Conservation (phyloP, 108 stramenopile genomes). For the Mediolabrus comicus region DNA sequence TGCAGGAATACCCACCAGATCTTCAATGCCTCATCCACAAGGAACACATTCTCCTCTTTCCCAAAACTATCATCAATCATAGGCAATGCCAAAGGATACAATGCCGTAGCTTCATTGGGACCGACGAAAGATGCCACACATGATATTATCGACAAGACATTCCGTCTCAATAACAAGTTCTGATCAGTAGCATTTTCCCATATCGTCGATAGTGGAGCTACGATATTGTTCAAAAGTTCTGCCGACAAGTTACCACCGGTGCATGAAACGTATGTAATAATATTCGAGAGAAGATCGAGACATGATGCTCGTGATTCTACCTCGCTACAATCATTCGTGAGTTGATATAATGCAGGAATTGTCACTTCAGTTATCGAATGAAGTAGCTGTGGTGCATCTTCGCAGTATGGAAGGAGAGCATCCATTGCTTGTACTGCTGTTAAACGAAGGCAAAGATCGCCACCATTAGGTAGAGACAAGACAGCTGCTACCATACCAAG, state of each 20-base stretch:
- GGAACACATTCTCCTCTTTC: slow-evolving; percentile 35
- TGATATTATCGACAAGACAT: slow-evolving; percentile 39
- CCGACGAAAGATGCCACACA: slow-evolving; percentile 35
- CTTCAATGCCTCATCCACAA: slow-evolving; percentile 35
- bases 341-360: slow-evolving; percentile 20
- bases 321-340: slow-evolving; percentile 37
- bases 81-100: slow-evolving; percentile 44
- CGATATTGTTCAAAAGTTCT: slow-evolving; percentile 32
- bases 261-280: slow-evolving; percentile 21
- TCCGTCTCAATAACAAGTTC: slow-evolving; percentile 36
- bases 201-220: slow-evolving; percentile 27
- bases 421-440: slow-evolving; percentile 35
- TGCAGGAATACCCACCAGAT: slow-evolving; percentile 38
- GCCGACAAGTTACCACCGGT: slow-evolving; percentile 15
- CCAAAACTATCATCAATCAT: slow-evolving; percentile 46
- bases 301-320: slow-evolving; percentile 34
- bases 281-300: slow-evolving; percentile 31
- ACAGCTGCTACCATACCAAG: slow-evolving; percentile 15
- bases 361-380: slow-evolving; percentile 19
- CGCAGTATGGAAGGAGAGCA: slow-evolving; percentile 29
- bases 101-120: slow-evolving; percentile 12
- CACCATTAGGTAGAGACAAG: slow-evolving; percentile 10
- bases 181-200: slow-evolving; percentile 43
- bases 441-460: slow-evolving; percentile 27
- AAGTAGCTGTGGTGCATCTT: slow-evolving; percentile 9